These are phyloP conservation scores for Senna siamea DNA, from an alignment of 306 rosid genomes.

Conservation along the genomic window DNA sequence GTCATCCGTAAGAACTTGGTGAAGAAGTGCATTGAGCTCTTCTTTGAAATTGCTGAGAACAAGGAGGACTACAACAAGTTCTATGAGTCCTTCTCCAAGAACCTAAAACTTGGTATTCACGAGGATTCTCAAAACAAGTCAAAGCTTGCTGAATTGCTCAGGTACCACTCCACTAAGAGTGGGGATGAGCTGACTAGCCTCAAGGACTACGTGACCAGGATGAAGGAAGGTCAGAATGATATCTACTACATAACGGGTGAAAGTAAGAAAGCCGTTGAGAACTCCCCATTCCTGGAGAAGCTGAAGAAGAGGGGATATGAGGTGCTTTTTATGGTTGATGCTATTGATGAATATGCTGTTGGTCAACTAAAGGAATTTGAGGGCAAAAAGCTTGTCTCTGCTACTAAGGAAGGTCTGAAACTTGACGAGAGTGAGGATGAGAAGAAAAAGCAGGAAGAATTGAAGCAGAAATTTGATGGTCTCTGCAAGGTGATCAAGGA, in stretches of 20 bases:
- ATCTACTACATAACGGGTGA: conserved; percentile 92
- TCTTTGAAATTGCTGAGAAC: conserved; percentile 94
- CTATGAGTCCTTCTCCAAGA: conserved; percentile 91
- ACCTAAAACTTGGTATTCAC: conserved; percentile 79
- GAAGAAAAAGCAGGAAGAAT: conserved; percentile 63
- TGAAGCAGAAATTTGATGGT: conserved; percentile 74
- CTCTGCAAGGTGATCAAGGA: conserved; percentile 95
- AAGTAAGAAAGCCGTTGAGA: conserved; percentile 92
- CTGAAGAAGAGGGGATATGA: conserved; percentile 87
- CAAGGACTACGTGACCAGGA: conserved; percentile 92
- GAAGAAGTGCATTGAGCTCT: conserved; percentile 82
- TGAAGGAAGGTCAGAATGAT: conserved; percentile 94
- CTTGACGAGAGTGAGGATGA: conserved; percentile 89
- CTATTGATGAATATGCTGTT: conserved; percentile 87
- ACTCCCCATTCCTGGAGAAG: conserved; percentile 91
- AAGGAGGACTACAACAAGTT: conserved; percentile 93
- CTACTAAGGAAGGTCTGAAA: conserved; percentile 89
- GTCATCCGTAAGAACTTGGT: conserved; percentile 91
- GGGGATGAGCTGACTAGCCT: conserved; percentile 92
- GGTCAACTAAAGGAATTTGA: conserved; percentile 94
- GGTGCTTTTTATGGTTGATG: conserved; percentile 91
- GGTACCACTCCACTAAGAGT: conserved; percentile 90
- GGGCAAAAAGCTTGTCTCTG: conserved; percentile 92
- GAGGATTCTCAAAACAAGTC: conserved; percentile 86
- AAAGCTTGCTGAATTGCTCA: conserved; percentile 81